These are phyloP conservation scores for Shiraia bambusicola DNA, from an alignment of 2,329 filamentous ascomycete species.

Conservation along the genomic window DNA sequence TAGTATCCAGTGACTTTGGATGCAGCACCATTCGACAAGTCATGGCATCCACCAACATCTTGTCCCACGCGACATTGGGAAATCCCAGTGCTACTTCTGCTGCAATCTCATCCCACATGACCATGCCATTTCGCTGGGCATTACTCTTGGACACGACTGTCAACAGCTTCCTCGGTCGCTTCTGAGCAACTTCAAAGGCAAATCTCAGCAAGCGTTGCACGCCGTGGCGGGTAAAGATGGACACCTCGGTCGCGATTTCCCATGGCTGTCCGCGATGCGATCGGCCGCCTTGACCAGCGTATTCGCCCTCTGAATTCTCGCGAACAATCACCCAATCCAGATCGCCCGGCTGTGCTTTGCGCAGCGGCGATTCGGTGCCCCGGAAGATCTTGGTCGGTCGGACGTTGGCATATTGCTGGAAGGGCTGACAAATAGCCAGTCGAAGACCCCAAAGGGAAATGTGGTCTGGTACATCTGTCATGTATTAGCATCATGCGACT, in stretches of 20 bases:
- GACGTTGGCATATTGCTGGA: conserved; percentile 61
- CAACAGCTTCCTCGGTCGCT: conserved; percentile 58
- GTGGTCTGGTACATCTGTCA: conserved; percentile 56
- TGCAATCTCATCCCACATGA: conserved; percentile 67
- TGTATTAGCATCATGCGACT: background rate
- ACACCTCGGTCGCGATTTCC: conserved; percentile 64
- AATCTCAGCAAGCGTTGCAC: conserved; percentile 64
- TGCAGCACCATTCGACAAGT: conserved; percentile 64
- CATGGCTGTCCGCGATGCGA: conserved; percentile 60
- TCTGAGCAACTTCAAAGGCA: conserved; percentile 62
- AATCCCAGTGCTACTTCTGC: conserved; percentile 58
- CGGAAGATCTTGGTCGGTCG: conserved; percentile 62
- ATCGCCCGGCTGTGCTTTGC: conserved; percentile 56
- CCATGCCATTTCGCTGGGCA: conserved; percentile 67
- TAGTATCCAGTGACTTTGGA: conserved; percentile 61
- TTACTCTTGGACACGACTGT: conserved; percentile 68
- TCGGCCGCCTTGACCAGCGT: conserved; percentile 64
- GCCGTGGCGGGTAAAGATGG: conserved; percentile 63
- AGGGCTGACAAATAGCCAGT: conserved; percentile 57
- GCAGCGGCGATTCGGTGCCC: conserved; percentile 60
- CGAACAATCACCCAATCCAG: conserved; percentile 68
- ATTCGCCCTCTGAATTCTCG: conserved; percentile 68
- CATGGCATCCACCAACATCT: conserved; percentile 69
- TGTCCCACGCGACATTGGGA: conserved; percentile 62
- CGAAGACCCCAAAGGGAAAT: conserved; percentile 59